Evolutionary conservation across 345 rosid genomes (phyloP).

Genomic region (Rhodamnia argentea): DNA sequence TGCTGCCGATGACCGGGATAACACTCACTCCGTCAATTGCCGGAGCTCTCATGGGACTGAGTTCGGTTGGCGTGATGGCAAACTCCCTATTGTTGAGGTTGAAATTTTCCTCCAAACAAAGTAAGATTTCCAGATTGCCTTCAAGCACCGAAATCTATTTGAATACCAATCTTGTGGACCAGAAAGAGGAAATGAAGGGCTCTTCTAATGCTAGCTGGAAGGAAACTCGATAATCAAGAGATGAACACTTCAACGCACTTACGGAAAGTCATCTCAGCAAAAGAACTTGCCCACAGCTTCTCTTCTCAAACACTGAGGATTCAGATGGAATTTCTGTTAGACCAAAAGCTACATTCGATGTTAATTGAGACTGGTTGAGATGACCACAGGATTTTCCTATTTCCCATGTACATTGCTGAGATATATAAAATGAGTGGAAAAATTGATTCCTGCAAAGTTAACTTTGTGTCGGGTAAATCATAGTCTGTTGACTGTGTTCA

Average conservation of each 20-base stretch:
- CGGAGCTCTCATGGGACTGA: conserved; percentile 93
- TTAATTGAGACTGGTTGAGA: not conserved
- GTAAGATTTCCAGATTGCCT: conserved; percentile 3
- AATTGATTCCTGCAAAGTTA: not conserved
- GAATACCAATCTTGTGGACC: not conserved
- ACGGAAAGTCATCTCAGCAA: not conserved
- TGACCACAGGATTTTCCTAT: not conserved
- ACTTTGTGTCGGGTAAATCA: not conserved
- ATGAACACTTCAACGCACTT: not conserved
- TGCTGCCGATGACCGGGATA: conserved; percentile 78
- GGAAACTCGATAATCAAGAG: not conserved
- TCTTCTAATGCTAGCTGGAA: not conserved
- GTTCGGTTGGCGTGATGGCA: conserved; percentile 91
- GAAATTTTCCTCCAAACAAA: conserved; percentile 41
- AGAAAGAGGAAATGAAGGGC: not conserved
- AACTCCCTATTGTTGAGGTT: conserved; percentile 74
- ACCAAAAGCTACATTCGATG: not conserved
- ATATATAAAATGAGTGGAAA: not conserved
- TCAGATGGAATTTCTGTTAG: not conserved
- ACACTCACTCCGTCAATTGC: conserved; percentile 94
- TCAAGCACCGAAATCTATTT: not conserved
- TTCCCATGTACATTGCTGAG: not conserved
- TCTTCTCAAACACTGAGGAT: not conserved
- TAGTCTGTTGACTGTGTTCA: not conserved
- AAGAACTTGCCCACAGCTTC: not conserved